Evolutionary conservation across 1,284 basidiomycete genomes (phyloP).

Genomic region (Puccinia polysora): DNA sequence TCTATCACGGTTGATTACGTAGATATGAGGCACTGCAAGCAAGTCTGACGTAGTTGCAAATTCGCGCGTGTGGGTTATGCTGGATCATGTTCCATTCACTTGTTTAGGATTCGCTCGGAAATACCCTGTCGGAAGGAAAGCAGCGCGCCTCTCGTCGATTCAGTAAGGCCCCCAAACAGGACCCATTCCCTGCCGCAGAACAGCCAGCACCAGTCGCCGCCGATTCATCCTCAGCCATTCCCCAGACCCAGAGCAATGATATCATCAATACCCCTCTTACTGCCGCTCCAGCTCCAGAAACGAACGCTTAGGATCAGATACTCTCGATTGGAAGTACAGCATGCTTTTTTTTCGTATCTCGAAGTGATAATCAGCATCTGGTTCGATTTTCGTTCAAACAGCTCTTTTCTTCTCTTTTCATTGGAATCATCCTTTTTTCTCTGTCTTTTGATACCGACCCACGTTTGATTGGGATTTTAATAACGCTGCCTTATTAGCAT

Average conservation of each 20-base stretch:
- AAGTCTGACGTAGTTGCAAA: too few relatives aligned
- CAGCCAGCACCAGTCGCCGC: background rate
- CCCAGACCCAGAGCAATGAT: background rate
- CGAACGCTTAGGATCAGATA: background rate
- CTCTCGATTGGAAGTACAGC: too few relatives aligned
- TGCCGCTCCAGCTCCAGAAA: background rate
- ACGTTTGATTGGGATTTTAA: too few relatives aligned
- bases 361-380: too few relatives aligned
- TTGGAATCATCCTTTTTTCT: too few relatives aligned
- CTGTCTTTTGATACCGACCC: too few relatives aligned
- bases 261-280: background rate
- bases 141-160: conserved; percentile 32
- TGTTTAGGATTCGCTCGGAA: conserved; percentile 12
- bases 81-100: background rate
- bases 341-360: too few relatives aligned
- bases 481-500: too few relatives aligned
- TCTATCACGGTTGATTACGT: too few relatives aligned
- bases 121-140: conserved; percentile 2
- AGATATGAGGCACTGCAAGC: too few relatives aligned
- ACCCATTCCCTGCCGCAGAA: background rate
- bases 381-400: too few relatives aligned
- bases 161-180: conserved; percentile 12
- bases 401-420: too few relatives aligned
- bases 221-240: background rate
- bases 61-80: background rate